Conservation (phyloP, 371 early-diverging fungal genomes). For the Nematocida homosporus region DNA sequence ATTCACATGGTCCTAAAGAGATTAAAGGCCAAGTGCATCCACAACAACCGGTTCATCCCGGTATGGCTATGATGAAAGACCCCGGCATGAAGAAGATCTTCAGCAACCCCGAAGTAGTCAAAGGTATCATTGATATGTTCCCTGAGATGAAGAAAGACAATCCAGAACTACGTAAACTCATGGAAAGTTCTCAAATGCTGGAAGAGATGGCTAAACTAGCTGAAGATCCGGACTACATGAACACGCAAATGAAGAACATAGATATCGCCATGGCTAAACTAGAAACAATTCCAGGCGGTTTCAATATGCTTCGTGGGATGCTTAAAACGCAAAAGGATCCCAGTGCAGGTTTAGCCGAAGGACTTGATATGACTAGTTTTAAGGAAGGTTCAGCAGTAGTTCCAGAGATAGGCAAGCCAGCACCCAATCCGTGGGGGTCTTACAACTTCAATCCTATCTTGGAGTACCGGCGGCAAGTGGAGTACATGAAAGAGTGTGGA, state of each 20-base stretch:
- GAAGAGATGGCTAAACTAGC: conserved; percentile 67
- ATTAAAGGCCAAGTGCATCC: conserved; percentile 30
- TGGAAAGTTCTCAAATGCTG: conserved; percentile 62
- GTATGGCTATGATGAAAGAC: conserved; percentile 50
- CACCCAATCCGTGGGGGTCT: conserved; percentile 55
- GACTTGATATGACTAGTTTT: conserved; percentile 19
- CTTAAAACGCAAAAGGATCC: conserved; percentile 67
- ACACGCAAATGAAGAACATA: conserved; percentile 66
- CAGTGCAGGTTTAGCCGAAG: conserved; percentile 26
- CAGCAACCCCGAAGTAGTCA: conserved; percentile 65
- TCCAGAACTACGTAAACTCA: conserved; percentile 58
- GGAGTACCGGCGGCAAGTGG: conserved; percentile 72
- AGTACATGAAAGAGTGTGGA: conserved; percentile 76
- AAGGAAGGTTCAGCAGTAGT: conserved; percentile 55
- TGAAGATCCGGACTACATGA: conserved; percentile 66
- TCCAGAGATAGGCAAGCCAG: conserved; percentile 16
- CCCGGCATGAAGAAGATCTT: conserved; percentile 64
- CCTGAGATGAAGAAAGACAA: conserved; percentile 66
- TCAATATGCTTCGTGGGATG: conserved; percentile 67
- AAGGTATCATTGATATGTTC: conserved; percentile 64
- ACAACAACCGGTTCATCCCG: conserved; percentile 3
- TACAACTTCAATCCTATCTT: conserved; percentile 59
- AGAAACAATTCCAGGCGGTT: conserved; percentile 68
- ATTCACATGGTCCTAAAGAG: conserved; percentile 2
- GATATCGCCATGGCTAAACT: conserved; percentile 68